Base-by-base conservation (phyloP, 495 filamentous ascomycete species). In the Xylaria scruposa region DNA sequence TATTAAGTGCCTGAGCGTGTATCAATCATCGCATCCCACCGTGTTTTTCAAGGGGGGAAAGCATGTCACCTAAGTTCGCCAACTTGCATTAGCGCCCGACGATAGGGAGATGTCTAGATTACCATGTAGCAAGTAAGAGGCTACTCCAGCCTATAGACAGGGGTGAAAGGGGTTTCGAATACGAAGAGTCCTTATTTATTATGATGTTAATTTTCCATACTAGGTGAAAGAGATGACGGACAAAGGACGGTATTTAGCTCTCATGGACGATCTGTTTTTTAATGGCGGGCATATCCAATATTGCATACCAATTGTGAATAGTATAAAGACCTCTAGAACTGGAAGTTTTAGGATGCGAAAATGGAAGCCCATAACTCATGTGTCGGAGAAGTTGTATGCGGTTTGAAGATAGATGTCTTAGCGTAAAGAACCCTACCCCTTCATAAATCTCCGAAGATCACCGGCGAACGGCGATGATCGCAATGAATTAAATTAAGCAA, bases 41-140 rank as follows among this genome's bases (percentile, higher is more conserved):
- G 61, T 61, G 21, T 46, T 29, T 49, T 38, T 38, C 4, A 26
- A 31, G 15, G 42, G 33, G 24, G 9, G 0, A 47, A 24, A 26
- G 38, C 19, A 31, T 42, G 21, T 42, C 59, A n/a, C 19, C 42
- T 21, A 26, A 26, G 24, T 65, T 65, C 40, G 42, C 21, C 24
- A 26, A 33, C 42, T 44, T 33, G 62, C 62, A 65, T 65, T 65
- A 65, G 62, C 26, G 60, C 33, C 58, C 58, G 33, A 17, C 47
- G n/a, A 51, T n/a, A n/a, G 19, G 19, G 47, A 49, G 54, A 59
- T 36, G 9, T n/a, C 21, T 24, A 26, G 13, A 33, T 36, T 8
- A 33, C 33, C 31, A 19, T 59, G 54, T 59, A 8, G 8, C 8
- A 38, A 38, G 36, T 38, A 33, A 33, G n/a, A 51, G 17, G 44